These are phyloP conservation scores for Oxytropis ochrocephala DNA, from an alignment of 306 rosid species.

Conservation along the genomic window DNA sequence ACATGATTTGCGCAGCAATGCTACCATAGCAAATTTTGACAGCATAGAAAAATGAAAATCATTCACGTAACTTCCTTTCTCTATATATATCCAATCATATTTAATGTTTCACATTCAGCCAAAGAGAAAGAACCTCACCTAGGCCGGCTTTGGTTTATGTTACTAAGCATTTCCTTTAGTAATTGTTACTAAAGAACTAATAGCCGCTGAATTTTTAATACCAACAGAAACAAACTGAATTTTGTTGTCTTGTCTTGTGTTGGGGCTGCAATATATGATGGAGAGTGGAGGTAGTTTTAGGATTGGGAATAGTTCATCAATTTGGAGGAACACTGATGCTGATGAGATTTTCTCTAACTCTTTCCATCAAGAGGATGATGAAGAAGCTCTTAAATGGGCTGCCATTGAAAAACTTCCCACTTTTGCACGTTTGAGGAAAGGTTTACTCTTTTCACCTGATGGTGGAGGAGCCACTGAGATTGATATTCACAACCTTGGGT, in stretches of 20 bases:
- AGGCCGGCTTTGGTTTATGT: too few species aligned
- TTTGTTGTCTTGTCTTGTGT: background rate
- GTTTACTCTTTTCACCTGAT: slow-evolving; percentile 28
- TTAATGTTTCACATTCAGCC: background rate
- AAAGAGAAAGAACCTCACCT: background rate
- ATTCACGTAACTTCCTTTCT: background rate
- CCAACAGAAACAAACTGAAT: background rate
- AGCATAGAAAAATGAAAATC: background rate
- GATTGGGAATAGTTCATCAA: slow-evolving; percentile 29
- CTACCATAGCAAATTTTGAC: background rate
- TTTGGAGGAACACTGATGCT: slow-evolving; percentile 35
- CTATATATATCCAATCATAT: background rate
- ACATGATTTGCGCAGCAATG: too few species aligned
- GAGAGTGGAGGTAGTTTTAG: slow-evolving; percentile 36
- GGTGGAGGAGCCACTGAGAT: slow-evolving; percentile 61
- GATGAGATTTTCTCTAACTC: slow-evolving; percentile 34
- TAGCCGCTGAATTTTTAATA: too few species aligned
- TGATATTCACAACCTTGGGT: slow-evolving; percentile 56
- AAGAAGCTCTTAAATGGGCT: slow-evolving; percentile 49
- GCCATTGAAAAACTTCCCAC: slow-evolving; percentile 42
- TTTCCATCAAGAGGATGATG: slow-evolving; percentile 32
- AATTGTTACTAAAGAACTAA: too few species aligned
- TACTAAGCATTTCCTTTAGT: too few species aligned
- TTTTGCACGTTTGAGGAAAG: slow-evolving; percentile 35
- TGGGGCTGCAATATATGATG: background rate